Percentiles rank a stretch among this genome's conserved stretches.
These are phyloP conservation scores for Vanrija sp. DNA, from an alignment of 1,284 basidiomycete species.

Conservation along the genomic window DNA sequence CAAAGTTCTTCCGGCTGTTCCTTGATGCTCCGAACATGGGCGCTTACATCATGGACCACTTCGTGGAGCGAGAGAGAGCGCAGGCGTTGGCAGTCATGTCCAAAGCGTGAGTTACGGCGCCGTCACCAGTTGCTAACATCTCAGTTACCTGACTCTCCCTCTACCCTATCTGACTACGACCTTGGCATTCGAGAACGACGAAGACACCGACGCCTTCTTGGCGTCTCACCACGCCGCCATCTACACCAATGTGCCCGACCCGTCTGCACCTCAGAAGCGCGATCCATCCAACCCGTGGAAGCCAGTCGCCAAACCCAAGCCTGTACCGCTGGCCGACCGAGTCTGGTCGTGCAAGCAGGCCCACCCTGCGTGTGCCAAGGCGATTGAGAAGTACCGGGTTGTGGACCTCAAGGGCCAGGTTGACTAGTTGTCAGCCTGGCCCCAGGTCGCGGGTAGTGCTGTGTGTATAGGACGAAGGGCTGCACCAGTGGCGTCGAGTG, in stretches of 20 bases:
- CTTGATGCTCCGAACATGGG: conserved; percentile 90
- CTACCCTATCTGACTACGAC: conserved; percentile 72
- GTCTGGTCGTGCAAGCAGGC: conserved; percentile 55
- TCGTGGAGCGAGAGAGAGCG: conserved; percentile 85
- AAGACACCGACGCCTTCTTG: conserved; percentile 68
- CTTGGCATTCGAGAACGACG: conserved; percentile 72
- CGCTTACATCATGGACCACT: conserved; percentile 98
- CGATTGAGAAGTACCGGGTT: conserved; percentile 50
- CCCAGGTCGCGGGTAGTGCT: background rate
- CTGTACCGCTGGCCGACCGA: conserved; percentile 26
- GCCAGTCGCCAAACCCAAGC: conserved; percentile 14
- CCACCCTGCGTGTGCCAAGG: conserved; percentile 45
- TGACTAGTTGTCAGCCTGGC: conserved; percentile 21
- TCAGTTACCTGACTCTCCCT: conserved; percentile 74
- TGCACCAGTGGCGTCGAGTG: too few relatives aligned
- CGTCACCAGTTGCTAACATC: conserved; percentile 9
- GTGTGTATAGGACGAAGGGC: too few relatives aligned
- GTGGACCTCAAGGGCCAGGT: conserved; percentile 56
- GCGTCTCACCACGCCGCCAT: conserved; percentile 62
- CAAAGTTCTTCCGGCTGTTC: conserved; percentile 83
- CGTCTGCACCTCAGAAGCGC: conserved; percentile 12
- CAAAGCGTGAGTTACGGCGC: conserved; percentile 66
- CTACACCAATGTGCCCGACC: conserved; percentile 53
- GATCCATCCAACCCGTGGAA: conserved; percentile 25
- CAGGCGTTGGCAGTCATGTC: conserved; percentile 84